A percentile compares a stretch with the other conserved stretches of the same genome.
Conservation (phyloP, 2,329 filamentous ascomycete genomes). For the Grosmannia clavigera region DNA sequence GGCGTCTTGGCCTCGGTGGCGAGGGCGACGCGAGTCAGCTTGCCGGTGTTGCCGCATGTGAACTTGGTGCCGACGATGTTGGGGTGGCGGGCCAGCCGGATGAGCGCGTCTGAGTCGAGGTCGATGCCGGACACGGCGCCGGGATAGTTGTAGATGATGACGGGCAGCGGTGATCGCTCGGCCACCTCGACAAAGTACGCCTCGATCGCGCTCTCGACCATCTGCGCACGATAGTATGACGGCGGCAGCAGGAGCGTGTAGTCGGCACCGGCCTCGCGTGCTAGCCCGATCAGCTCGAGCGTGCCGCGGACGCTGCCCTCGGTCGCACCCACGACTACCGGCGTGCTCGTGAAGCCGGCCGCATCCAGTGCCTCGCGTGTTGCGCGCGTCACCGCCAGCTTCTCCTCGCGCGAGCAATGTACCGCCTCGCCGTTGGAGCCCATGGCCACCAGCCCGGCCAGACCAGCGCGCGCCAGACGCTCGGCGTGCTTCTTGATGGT, state of each 20-base stretch:
- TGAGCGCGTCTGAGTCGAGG: slow-evolving; percentile 79
- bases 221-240: slow-evolving; percentile 68
- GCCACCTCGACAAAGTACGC: slow-evolving; percentile 49
- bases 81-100: slow-evolving; percentile 63
- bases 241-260: slow-evolving; percentile 71
- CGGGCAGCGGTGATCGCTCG: slow-evolving; percentile 60
- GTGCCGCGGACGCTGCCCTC: slow-evolving; percentile 73
- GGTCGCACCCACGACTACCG: slow-evolving; percentile 71
- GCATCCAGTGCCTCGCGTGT: slow-evolving; percentile 73
- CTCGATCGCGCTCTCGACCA: slow-evolving; percentile 61
- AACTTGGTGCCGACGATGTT: slow-evolving; percentile 87
- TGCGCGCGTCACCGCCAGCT: slow-evolving; percentile 59
- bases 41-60: slow-evolving; percentile 83
- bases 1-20: slow-evolving; percentile 62
- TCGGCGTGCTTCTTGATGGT: slow-evolving; percentile 71
- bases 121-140: slow-evolving; percentile 78
- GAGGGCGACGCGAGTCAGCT: slow-evolving; percentile 68
- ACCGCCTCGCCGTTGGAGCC: slow-evolving; percentile 86
- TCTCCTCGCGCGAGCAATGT: slow-evolving; percentile 69
- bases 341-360: slow-evolving; percentile 62
- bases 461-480: slow-evolving; percentile 62
- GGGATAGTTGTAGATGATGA: slow-evolving; percentile 85
- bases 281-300: slow-evolving; percentile 59
- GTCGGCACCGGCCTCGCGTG: slow-evolving; percentile 59
- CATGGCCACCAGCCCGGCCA: slow-evolving; percentile 75